A percentile compares a stretch with the other conserved stretches of the same genome.
These are phyloP conservation scores for Trypanosoma lewisi DNA, from an alignment of 208 protist genomes.

Conservation along the genomic window DNA sequence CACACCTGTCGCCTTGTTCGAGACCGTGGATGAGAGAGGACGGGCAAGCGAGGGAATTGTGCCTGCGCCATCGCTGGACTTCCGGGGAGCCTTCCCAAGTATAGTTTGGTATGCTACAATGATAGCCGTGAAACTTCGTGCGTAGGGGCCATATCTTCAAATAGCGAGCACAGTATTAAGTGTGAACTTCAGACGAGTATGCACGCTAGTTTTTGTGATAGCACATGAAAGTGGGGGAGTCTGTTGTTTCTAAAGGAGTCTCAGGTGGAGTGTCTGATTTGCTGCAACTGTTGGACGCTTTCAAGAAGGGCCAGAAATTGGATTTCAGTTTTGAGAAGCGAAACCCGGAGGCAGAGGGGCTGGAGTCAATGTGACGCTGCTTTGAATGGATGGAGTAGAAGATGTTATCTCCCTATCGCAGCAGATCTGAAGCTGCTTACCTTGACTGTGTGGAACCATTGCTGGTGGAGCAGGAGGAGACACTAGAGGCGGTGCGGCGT, in stretches of 20 bases:
- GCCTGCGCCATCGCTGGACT: slow-evolving; percentile 66
- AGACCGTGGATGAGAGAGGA: slow-evolving; percentile 39
- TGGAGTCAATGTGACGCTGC: slow-evolving; percentile 28
- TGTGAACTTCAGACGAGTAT: slow-evolving; percentile 42
- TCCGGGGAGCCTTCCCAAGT: slow-evolving; percentile 48
- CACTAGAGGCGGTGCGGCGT: slow-evolving; percentile 31
- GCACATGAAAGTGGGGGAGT: slow-evolving; percentile 48
- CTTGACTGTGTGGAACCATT: slow-evolving; percentile 46
- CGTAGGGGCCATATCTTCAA: slow-evolving; percentile 40
- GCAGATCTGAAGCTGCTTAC: slow-evolving; percentile 37
- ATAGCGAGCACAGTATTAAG: slow-evolving; percentile 50
- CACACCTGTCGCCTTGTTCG: slow-evolving; percentile 50
- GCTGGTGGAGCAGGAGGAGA: slow-evolving; percentile 27
- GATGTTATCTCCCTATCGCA: slow-evolving; percentile 40
- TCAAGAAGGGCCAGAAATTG: slow-evolving; percentile 12
- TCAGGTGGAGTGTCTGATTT: slow-evolving; percentile 24
- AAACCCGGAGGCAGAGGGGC: slow-evolving; percentile 16
- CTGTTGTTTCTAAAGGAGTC: slow-evolving; percentile 42
- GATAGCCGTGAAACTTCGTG: slow-evolving; percentile 60
- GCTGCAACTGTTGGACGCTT: slow-evolving; percentile 16
- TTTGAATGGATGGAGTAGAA: slow-evolving; percentile 43
- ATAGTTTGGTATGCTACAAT: slow-evolving; percentile 84
- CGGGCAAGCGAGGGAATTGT: slow-evolving; percentile 53
- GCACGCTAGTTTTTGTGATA: slow-evolving; percentile 74
- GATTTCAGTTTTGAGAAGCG: slow-evolving; percentile 31